These are phyloP conservation scores for Piper betle DNA, from an alignment of 164 flowering plant genomes.

Conservation along the genomic window DNA sequence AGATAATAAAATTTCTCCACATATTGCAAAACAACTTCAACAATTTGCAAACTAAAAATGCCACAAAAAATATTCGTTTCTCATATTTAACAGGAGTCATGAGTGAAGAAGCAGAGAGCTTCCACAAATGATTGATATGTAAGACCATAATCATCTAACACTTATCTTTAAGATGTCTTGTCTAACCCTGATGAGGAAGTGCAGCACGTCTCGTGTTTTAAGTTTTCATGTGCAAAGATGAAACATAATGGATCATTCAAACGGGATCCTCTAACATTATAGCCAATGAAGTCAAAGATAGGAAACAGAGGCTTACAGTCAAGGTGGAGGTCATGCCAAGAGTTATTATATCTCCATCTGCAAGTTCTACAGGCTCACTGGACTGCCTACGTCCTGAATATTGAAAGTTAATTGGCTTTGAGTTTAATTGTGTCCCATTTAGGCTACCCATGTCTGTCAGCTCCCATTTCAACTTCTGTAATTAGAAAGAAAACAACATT, in stretches of 20 bases:
- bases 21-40: too few species aligned
- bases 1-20: too few species aligned
- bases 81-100: too few species aligned
- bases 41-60: too few species aligned
- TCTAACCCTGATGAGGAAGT: too few species aligned
- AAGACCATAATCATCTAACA: too few species aligned
- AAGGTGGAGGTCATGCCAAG: constrained; percentile 73
- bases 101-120: too few species aligned
- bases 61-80: too few species aligned
- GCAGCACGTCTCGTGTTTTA: too few species aligned
- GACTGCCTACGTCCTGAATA: constrained; percentile 64
- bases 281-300: background rate
- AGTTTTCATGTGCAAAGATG: too few species aligned
- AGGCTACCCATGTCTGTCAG: constrained; percentile 94
- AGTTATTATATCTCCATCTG: constrained; percentile 73
- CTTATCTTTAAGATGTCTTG: too few species aligned
- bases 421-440: constrained; percentile 82
- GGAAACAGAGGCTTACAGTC: constrained; percentile 34
- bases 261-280: background rate
- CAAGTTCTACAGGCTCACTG: constrained; percentile 72
- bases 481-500: constrained; percentile 5
- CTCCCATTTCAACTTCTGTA: constrained; percentile 91
- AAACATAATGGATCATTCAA: background rate
- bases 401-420: constrained; percentile 39
- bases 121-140: too few species aligned